phyloP scores from a whole-genome alignment of 1,284 basidiomycete genomes.

The Tranzscheliella williamsii region DNA sequence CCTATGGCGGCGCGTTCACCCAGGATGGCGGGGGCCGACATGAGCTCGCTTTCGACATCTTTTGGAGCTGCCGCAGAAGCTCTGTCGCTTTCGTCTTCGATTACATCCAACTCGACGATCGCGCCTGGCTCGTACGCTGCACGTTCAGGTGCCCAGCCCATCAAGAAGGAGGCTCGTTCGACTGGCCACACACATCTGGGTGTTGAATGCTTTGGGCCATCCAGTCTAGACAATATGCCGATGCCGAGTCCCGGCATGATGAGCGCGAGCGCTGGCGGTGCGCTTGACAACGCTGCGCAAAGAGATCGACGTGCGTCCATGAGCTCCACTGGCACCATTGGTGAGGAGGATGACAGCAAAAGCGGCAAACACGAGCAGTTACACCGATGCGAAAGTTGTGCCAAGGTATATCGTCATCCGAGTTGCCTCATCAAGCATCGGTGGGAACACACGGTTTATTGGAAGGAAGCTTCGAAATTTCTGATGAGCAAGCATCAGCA shows the following conservation, averaged over 20 bases:
- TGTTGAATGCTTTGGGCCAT: conserved; percentile 51
- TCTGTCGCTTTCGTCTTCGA: conserved; percentile 39
- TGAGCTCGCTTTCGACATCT: conserved; percentile 47
- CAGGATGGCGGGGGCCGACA: conserved; percentile 21
- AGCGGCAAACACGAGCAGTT: conserved; percentile 62
- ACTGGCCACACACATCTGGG: conserved; percentile 51
- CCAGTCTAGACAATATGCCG: conserved; percentile 39
- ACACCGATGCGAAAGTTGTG: conserved; percentile 81
- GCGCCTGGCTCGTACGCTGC: conserved; percentile 31
- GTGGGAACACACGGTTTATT: conserved; percentile 96
- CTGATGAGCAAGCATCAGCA: conserved; percentile 96
- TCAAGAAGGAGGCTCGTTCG: conserved; percentile 28
- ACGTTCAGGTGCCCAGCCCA: conserved; percentile 18
- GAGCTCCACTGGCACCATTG: conserved; percentile 60
- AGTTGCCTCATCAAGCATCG: conserved; percentile 94
- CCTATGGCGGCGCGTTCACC: conserved; percentile 33
- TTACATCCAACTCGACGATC: conserved; percentile 35
- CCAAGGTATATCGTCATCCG: conserved; percentile 86
- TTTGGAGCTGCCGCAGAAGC: conserved; percentile 58
- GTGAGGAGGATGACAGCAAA: conserved; percentile 68
- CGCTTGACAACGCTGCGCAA: conserved; percentile 6
- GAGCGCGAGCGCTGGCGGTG: conserved; percentile 7
- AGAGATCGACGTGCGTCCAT: conserved; percentile 61
- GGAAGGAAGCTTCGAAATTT: conserved; percentile 93
- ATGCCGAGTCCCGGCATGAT: conserved; percentile 35